Evolutionary conservation across 306 rosid genomes (phyloP), one percentile per base, ranked within the genome.

Genomic region (Glycine soja): DNA sequence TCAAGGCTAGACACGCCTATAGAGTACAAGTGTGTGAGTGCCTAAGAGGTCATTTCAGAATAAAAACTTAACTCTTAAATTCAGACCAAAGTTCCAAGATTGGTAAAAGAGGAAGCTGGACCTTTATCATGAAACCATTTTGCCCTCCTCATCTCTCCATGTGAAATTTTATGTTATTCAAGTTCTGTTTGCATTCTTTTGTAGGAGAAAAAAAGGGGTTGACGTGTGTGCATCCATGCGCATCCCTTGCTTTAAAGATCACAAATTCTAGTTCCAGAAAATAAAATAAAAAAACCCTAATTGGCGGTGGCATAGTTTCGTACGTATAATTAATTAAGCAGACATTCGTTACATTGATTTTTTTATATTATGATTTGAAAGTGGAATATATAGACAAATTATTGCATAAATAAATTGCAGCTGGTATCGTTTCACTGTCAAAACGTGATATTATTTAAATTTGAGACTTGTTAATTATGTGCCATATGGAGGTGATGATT

Each of bases 11-110:
- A 77, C 70, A 51, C 52, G 53, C 75, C 69, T 72, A 72, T 56
- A 42, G 2, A 61, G 67, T 79, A 74, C 38, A 51, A 63, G 76
- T 61, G 10, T 62, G 30, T 50, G 47, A 80, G 85, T 83, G 87
- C 65, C 14, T 10, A 57, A 7, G 15, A 43, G 5, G 90, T 87
- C 90, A 78, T 74, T 69, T 87, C 88, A 87, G 88, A 87, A 87
- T 84, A 74, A 74, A 34, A 80, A 78, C 64, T 65, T 80, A 61
- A 14, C 56, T 59, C 79, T 59, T 5, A 71, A 68, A 81, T 84
- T 76, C 84, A 84, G 18, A 77, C 52, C 48, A 53, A n/a, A 46
- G 42, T 80, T 84, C 87, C 85, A 66, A 36, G 10, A 48, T 59
- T 83, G 85, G 89, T 14, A 77, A 80, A 65, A 32, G 69, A 70